Conservation (phyloP, 331 rosid species). For the Malus hybrid region DNA sequence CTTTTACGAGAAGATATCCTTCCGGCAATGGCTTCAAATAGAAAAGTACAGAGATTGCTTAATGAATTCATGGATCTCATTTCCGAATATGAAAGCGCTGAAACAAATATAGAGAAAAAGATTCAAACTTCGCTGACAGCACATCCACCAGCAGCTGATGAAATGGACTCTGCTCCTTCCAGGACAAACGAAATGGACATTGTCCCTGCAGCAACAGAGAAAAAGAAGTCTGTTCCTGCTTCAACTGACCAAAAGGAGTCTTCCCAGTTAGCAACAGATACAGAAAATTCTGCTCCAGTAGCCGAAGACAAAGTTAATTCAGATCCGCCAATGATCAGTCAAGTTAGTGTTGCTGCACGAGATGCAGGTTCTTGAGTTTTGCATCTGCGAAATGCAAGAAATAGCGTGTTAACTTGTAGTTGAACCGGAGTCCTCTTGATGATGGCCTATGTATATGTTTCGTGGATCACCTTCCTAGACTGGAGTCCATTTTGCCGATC, state of each 20-base stretch:
- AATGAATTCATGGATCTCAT: slow-evolving; percentile 92
- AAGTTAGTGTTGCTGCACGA: slow-evolving; percentile 28
- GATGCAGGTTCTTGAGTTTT: slow-evolving; percentile 37
- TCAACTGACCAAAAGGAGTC: slow-evolving; percentile 12
- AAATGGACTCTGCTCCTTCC: slow-evolving; percentile 10
- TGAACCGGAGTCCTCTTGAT: too few species aligned
- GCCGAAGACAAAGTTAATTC: slow-evolving; percentile 20
- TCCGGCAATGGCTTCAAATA: slow-evolving; percentile 96
- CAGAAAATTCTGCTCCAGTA: neutral
- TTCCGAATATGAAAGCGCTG: slow-evolving; percentile 59
- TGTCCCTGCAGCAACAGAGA: slow-evolving; percentile 25
- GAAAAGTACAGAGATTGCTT: slow-evolving; percentile 93
- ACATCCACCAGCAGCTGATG: slow-evolving; percentile 17
- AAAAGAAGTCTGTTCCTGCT: slow-evolving; percentile 11
- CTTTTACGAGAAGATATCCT: slow-evolving; percentile 90
- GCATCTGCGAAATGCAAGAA: neutral
- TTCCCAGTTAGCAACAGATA: neutral
- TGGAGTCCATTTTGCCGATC: too few species aligned
- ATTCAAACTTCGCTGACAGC: slow-evolving; percentile 15
- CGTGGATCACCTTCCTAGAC: too few species aligned
- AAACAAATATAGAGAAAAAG: slow-evolving; percentile 33
- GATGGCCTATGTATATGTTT: too few species aligned
- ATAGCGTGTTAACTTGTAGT: neutral
- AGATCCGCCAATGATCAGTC: slow-evolving; percentile 26
- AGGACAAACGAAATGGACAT: slow-evolving; percentile 19